Base-by-base conservation (phyloP, 2,329 filamentous ascomycete genomes). In the Neophaeococcomyces mojaviensis region DNA sequence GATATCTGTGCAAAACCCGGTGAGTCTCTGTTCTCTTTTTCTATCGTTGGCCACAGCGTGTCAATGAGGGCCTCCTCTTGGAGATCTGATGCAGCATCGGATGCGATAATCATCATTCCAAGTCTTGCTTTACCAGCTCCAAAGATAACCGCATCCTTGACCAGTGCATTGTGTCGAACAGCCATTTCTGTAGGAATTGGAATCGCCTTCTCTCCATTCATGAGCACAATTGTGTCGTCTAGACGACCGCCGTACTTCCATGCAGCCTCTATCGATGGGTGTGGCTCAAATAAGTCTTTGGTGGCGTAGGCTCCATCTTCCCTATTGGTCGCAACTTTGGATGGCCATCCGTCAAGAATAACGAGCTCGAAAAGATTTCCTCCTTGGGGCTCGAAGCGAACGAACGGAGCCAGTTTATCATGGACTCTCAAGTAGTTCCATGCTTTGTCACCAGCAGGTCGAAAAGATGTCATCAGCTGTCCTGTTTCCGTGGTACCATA, bases 401-500 rank as follows among this genome's bases (percentile, higher is more conserved):
- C 58, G 47, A 64, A 76, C 1, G 66, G 62, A 26, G 62, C 60
- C 3, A 71, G 62, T 12, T 59, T 55, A 0, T 65, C 60, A 1
- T 68, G 58, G 0, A 68, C 64, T 2, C 72, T 64, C n/a, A 81
- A 60, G 50, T 80, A 83, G 54, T 79, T 75, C 80, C 79, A 84
- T 2, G 67, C 72, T 34, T 70, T 71, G 58, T 82, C 79, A 1
- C 63, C 70, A 2, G 59, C 57, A 0, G 70, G 66, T 8, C 79
- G 66, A 51, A 74, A 72, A 0, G 77, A 79, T 1, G 76, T 81
- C 75, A 81, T 80, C 12, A 82, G 59, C 54, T 78, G 73, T 4
- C 78, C 78, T 1, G 73, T 76, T 57, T 84, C 79, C 0, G 79
- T 82, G 2, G 71, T 75, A 59, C 20, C 40, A 46, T 79, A 81